Evolutionary conservation across 345 rosid genomes (phyloP).

Genomic region (Streptanthus diversifolius): DNA sequence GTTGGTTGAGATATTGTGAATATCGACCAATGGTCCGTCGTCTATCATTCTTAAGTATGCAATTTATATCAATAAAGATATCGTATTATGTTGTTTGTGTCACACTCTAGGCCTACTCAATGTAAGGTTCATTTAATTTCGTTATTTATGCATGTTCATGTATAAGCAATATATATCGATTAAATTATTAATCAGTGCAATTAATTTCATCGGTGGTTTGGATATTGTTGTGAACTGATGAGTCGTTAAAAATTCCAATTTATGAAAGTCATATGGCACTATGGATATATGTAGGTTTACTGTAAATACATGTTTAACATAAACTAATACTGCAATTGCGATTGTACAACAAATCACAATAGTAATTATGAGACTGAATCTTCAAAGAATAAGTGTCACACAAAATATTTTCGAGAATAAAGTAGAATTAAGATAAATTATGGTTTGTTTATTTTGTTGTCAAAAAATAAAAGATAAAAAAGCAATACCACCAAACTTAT

Average conservation of each 20-base stretch:
- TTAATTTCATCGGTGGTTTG: not conserved
- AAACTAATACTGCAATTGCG: no score
- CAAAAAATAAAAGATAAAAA: no score
- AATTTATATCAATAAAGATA: conserved; percentile 6
- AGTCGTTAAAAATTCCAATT: not conserved
- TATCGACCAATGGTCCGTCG: not conserved
- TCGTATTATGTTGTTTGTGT: not conserved
- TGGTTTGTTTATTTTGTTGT: no score
- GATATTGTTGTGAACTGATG: not conserved
- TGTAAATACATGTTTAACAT: no score
- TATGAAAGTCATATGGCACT: not conserved
- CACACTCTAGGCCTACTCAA: not conserved
- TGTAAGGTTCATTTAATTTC: conserved; percentile 1
- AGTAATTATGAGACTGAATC: no score
- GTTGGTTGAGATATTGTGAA: conserved; percentile 16
- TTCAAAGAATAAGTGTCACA: no score
- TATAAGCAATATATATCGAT: not conserved
- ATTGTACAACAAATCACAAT: no score
- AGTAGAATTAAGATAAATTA: no score
- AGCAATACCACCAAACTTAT: no score
- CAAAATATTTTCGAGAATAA: no score
- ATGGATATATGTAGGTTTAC: no score
- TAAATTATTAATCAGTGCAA: conserved; percentile 11
- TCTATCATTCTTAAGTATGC: not conserved
- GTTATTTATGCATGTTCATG: not conserved